Conservation (phyloP, 106 monocot genomes). For the Dendrobium chrysotoxum region DNA sequence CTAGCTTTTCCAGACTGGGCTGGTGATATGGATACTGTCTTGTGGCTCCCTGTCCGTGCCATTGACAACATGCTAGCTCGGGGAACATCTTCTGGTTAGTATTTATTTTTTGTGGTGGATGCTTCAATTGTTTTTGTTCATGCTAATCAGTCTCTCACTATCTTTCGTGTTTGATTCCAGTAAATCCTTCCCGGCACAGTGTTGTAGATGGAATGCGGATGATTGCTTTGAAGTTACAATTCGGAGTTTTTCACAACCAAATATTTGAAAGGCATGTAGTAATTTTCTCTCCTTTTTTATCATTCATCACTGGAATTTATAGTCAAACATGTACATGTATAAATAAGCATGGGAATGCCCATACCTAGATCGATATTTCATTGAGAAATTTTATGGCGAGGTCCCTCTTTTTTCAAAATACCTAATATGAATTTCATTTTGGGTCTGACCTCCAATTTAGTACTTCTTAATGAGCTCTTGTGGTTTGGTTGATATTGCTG, state of each 20-base stretch:
- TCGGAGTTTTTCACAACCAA: constrained; percentile 84
- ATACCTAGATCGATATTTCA: neutral
- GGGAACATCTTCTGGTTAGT: constrained; percentile 77
- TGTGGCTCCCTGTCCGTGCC: constrained; percentile 93
- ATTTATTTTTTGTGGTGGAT: neutral
- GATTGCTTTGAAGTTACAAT: constrained; percentile 92
- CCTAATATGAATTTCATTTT: neutral
- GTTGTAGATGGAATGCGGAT: constrained; percentile 97
- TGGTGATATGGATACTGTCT: constrained; percentile 47
- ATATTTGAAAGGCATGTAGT: constrained; percentile 75
- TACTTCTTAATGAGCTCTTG: neutral
- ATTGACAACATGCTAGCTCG: constrained; percentile 68
- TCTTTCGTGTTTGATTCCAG: constrained; percentile 27
- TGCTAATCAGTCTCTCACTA: neutral
- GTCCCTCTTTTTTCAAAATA: neutral
- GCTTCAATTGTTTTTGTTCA: neutral
- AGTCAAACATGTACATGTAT: neutral
- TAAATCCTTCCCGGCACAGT: constrained; percentile 50
- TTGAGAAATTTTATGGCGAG: neutral
- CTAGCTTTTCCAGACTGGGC: constrained; percentile 85
- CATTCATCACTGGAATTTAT: neutral
- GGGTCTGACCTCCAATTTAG: neutral
- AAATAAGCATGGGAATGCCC: neutral
- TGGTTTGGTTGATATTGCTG: neutral
- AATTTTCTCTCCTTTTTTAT: neutral